Evolutionary conservation across 1,139 yeast species (phyloP).

Genomic region (Saccharomyces hybrid): DNA sequence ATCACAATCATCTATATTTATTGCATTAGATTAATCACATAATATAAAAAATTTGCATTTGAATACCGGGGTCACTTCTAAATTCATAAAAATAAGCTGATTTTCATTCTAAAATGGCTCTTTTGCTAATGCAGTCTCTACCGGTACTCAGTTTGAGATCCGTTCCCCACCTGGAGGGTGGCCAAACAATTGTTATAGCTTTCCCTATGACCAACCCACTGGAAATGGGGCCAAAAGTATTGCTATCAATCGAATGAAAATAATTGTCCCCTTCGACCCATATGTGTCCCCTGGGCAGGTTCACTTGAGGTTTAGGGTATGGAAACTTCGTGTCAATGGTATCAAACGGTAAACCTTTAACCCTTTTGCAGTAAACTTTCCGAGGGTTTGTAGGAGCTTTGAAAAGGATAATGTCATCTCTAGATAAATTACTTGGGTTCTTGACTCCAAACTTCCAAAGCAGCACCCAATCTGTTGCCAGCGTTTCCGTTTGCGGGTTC

Average conservation of each 20-base stretch:
- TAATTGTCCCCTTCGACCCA: conserved; percentile 94
- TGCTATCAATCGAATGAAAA: conserved; percentile 78
- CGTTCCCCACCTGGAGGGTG: conserved; percentile 47
- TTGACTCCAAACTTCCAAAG: conserved; percentile 59
- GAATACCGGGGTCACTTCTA: not conserved
- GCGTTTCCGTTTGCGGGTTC: conserved; percentile 54
- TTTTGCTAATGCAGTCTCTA: conserved; percentile 16
- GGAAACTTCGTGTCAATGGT: conserved; percentile 51
- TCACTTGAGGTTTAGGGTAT: conserved; percentile 56
- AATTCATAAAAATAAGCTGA: not conserved
- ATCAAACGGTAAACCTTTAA: conserved; percentile 71
- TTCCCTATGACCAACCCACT: conserved; percentile 71
- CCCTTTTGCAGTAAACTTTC: conserved; percentile 64
- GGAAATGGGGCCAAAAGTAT: conserved; percentile 79
- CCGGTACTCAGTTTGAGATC: conserved; percentile 23
- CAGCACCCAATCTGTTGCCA: conserved; percentile 51
- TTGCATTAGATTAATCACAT: not conserved
- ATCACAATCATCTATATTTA: not conserved
- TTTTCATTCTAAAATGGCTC: not conserved
- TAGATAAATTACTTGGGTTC: conserved; percentile 39
- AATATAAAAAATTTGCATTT: not conserved
- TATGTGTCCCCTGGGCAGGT: conserved; percentile 69
- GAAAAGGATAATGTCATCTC: conserved; percentile 72
- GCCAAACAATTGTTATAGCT: conserved; percentile 62
- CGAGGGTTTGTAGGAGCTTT: conserved; percentile 76